Conservation (phyloP, 768 basidiomycete genomes). For the Naganishia friedmannii region DNA sequence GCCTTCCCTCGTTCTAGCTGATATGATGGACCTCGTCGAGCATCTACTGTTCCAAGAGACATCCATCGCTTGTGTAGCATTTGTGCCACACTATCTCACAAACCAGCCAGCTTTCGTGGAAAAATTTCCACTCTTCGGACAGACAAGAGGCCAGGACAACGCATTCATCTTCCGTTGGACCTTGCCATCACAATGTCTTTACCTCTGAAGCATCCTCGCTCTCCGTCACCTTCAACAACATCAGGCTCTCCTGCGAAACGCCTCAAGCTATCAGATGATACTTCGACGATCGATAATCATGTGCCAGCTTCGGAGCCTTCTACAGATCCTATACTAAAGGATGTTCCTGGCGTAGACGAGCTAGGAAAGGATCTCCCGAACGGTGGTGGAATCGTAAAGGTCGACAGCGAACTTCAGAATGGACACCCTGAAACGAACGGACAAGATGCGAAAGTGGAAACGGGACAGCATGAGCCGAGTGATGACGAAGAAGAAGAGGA, state of each 20-base stretch:
- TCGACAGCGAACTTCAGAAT: neutral
- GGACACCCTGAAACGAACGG: slow-evolving; percentile 28
- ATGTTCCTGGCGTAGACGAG: slow-evolving; percentile 9
- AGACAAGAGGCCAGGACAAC: neutral
- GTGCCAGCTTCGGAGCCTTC: neutral
- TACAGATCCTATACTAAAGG: neutral
- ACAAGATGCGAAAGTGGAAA: slow-evolving; percentile 8
- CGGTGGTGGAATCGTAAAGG: slow-evolving; percentile 26
- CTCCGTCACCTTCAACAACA: slow-evolving; percentile 20
- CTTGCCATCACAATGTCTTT: slow-evolving; percentile 8
- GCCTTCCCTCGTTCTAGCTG: neutral
- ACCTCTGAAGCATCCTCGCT: slow-evolving; percentile 17
- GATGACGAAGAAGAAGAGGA: slow-evolving; percentile 49
- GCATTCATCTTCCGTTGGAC: neutral
- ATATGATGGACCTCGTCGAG: neutral
- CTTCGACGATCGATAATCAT: slow-evolving; percentile 2
- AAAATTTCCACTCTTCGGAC: neutral
- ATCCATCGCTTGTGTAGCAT: no score
- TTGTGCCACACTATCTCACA: no score
- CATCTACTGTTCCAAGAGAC: no score
- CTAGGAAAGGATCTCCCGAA: slow-evolving; percentile 19
- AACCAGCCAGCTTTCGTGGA: no score
- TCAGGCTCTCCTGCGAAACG: slow-evolving; percentile 30
- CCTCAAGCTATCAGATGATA: slow-evolving; percentile 25
- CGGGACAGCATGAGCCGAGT: slow-evolving; percentile 35